phyloP scores from a whole-genome alignment of 2,329 filamentous ascomycete species.

The Helotiales sp. region DNA sequence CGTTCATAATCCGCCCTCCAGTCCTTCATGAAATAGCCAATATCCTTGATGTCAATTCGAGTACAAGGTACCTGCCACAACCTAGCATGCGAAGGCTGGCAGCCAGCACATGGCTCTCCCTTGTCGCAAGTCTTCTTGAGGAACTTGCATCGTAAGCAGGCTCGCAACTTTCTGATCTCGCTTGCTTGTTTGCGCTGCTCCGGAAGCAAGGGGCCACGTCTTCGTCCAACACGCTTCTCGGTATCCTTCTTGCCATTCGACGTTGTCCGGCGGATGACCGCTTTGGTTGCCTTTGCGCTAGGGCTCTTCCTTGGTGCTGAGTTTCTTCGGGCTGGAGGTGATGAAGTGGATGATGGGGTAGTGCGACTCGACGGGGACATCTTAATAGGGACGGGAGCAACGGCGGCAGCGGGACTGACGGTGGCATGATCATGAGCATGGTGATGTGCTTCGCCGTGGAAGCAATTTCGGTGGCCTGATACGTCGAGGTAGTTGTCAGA shows the following conservation, averaged over 20 bases:
- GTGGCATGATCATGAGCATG: constrained; percentile 49
- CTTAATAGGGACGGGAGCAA: constrained; percentile 70
- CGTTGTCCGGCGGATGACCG: constrained; percentile 74
- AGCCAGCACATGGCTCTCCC: constrained; percentile 92
- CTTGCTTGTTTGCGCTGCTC: constrained; percentile 96
- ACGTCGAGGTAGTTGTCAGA: constrained; percentile 74
- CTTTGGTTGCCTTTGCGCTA: constrained; percentile 75
- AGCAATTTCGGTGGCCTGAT: constrained; percentile 58
- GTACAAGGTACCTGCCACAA: constrained; percentile 98
- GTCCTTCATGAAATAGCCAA: constrained; percentile 98
- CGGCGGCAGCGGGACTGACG: constrained; percentile 68
- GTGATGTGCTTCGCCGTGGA: constrained; percentile 54
- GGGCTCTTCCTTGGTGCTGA: constrained; percentile 65
- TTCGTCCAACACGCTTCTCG: constrained; percentile 91
- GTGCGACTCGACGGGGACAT: constrained; percentile 59
- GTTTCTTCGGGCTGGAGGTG: constrained; percentile 66
- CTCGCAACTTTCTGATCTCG: constrained; percentile 92
- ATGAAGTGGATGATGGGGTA: constrained; percentile 60
- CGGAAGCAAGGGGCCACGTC: constrained; percentile 84
- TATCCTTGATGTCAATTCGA: constrained; percentile 97
- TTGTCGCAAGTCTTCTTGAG: constrained; percentile 99
- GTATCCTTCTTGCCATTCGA: constrained; percentile 74
- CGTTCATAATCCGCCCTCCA: constrained; percentile 97
- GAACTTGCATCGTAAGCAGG: constrained; percentile 95
- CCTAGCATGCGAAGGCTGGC: constrained; percentile 91